phyloP scores from a whole-genome alignment of 345 rosid species.

The Eucalyptus guilfoylei region DNA sequence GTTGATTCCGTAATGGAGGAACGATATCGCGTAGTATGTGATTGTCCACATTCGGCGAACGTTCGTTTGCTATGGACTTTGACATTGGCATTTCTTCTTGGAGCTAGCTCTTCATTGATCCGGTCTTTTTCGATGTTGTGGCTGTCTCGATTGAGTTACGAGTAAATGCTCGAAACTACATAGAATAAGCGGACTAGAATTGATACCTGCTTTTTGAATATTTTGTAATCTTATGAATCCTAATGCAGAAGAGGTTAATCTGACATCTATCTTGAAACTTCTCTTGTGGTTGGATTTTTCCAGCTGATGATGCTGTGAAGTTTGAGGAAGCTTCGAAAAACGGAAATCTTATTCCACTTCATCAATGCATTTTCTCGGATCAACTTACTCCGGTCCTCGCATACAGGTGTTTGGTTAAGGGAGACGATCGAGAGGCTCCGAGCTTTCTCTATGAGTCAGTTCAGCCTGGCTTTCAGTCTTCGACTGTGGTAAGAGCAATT shows the following conservation, averaged over 20 bases:
- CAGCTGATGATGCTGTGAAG: constrained; percentile 29
- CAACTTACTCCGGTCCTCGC: constrained; percentile 86
- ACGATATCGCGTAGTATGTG: neutral
- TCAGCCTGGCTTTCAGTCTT: constrained; percentile 48
- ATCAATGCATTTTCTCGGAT: constrained; percentile 67
- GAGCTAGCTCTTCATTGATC: neutral
- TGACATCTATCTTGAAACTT: neutral
- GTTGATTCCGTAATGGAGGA: neutral
- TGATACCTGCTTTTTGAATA: neutral
- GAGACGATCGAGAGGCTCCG: constrained; percentile 77
- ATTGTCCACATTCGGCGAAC: neutral
- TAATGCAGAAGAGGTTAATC: neutral
- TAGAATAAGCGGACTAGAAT: neutral
- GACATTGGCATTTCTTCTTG: neutral
- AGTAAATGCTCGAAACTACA: neutral
- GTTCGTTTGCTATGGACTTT: neutral
- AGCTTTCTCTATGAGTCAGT: constrained; percentile 87
- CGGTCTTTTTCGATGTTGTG: neutral
- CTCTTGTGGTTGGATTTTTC: neutral
- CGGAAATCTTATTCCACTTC: constrained; percentile 65
- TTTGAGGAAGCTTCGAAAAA: constrained; percentile 48
- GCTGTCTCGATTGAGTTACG: neutral
- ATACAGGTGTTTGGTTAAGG: constrained; percentile 79
- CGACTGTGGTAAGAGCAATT: constrained; percentile 40
- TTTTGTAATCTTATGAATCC: neutral